phyloP scores from a whole-genome alignment of 495 filamentous ascomycete genomes.

The Aspergillus incahuasiensis region DNA sequence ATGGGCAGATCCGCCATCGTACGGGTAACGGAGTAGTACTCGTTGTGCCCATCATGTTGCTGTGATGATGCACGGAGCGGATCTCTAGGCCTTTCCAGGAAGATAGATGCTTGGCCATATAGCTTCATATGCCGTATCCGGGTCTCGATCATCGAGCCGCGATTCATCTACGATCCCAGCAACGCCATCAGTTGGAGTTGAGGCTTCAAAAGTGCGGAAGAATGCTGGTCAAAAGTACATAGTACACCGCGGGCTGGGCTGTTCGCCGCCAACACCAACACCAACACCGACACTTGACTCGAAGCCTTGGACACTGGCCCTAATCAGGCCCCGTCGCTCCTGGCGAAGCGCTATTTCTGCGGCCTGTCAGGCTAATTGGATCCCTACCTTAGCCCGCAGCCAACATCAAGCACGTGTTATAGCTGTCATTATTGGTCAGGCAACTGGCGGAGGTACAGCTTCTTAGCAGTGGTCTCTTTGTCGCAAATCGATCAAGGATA shows the following conservation, averaged over 20 bases:
- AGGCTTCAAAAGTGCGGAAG: background rate
- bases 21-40: too few species aligned
- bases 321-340: background rate
- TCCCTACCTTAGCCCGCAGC: constrained; percentile 7
- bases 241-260: background rate
- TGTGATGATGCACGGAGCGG: background rate
- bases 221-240: background rate
- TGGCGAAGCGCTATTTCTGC: background rate
- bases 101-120: background rate
- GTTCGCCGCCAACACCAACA: too few species aligned
- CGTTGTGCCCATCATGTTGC: background rate
- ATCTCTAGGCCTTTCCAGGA: background rate
- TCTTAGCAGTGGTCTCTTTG: background rate
- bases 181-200: too few species aligned
- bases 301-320: background rate
- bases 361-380: background rate
- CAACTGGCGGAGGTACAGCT: background rate
- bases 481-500: background rate
- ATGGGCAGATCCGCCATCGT: background rate
- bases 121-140: background rate
- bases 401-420: constrained; percentile 6
- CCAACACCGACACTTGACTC: background rate
- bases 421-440: background rate
- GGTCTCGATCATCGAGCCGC: background rate
- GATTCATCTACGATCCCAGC: too few species aligned